A percentile compares a stretch with the other conserved stretches of the same genome.
phyloP scores from a whole-genome alignment of 1,284 basidiomycete genomes.

The Agroathelia rolfsii region DNA sequence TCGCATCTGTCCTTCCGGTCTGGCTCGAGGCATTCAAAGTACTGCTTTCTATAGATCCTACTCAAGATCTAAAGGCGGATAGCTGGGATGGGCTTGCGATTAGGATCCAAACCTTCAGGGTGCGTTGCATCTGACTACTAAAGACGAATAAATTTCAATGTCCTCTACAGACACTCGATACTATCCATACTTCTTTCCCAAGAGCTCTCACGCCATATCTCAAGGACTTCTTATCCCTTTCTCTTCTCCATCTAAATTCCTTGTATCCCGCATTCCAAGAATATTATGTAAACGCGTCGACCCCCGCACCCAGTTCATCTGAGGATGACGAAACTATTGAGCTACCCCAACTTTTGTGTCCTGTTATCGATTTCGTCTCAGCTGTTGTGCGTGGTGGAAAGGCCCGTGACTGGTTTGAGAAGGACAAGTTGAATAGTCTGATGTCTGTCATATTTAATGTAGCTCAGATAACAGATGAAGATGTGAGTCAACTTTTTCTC shows the following conservation, averaged over 20 bases:
- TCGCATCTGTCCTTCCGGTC: conserved; percentile 70
- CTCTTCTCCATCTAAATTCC: conserved; percentile 55
- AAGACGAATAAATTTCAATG: conserved; percentile 9
- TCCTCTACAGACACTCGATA: conserved; percentile 53
- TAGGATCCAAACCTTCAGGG: conserved; percentile 73
- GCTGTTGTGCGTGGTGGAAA: conserved; percentile 51
- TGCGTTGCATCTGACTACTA: conserved; percentile 24
- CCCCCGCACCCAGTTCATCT: conserved; percentile 48
- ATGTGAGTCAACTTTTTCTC: conserved; percentile 41
- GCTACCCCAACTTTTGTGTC: conserved; percentile 65
- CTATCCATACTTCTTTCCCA: conserved; percentile 70
- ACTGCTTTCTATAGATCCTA: conserved; percentile 59
- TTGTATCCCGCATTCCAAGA: conserved; percentile 59
- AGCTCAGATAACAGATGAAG: conserved; percentile 82
- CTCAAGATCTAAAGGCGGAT: conserved; percentile 44
- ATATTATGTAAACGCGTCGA: conserved; percentile 56
- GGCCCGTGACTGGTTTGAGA: conserved; percentile 52
- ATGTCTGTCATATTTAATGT: conserved; percentile 59
- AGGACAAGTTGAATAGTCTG: conserved; percentile 43
- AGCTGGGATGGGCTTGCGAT: conserved; percentile 76
- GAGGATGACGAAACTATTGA: conserved; percentile 78
- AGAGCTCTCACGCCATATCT: conserved; percentile 53
- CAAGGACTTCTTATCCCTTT: conserved; percentile 47
- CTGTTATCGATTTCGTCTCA: conserved; percentile 75
- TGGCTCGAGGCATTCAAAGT: conserved; percentile 86